These are phyloP conservation scores for Megacollybia marginata DNA, from an alignment of 768 basidiomycete species.

Conservation along the genomic window DNA sequence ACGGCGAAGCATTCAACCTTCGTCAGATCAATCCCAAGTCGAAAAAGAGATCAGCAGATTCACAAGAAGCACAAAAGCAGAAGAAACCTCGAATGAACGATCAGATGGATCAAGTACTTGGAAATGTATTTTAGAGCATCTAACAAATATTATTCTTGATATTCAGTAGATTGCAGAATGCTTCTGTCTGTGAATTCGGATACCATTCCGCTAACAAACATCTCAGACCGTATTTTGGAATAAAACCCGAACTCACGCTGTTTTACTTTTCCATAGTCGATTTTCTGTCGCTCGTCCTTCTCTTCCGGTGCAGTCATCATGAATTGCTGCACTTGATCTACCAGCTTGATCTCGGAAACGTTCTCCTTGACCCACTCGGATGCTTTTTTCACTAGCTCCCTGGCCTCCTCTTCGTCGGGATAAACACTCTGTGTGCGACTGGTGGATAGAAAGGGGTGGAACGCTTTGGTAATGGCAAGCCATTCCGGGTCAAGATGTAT, in stretches of 20 bases:
- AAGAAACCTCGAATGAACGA: neutral
- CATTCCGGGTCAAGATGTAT: constrained; percentile 84
- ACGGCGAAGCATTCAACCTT: constrained; percentile 38
- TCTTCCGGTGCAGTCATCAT: constrained; percentile 7
- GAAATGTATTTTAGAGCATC: neutral
- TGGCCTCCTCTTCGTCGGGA: constrained; percentile 48
- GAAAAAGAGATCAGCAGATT: neutral
- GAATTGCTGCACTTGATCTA: constrained; percentile 10
- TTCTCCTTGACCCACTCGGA: constrained; percentile 63
- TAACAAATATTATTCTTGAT: constrained; percentile 55
- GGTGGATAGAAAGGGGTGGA: constrained; percentile 70
- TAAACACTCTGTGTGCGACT: constrained; percentile 41
- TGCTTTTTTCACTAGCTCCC: constrained; percentile 50
- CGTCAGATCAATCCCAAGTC: neutral
- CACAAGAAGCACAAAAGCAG: neutral
- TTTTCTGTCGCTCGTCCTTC: constrained; percentile 1
- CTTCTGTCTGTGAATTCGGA: constrained; percentile 83
- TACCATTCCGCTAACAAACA: constrained; percentile 56
- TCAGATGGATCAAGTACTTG: neutral
- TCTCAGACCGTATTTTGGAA: neutral
- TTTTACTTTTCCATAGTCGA: neutral
- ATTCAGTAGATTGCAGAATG: constrained; percentile 74
- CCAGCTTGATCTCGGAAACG: constrained; percentile 22
- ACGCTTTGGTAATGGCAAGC: constrained; percentile 88
- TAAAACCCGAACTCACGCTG: constrained; percentile 2